Percentiles rank a stretch among this genome's conserved stretches.
Conservation (phyloP, 2,329 filamentous ascomycete genomes). For the Alternaria consortialis region DNA sequence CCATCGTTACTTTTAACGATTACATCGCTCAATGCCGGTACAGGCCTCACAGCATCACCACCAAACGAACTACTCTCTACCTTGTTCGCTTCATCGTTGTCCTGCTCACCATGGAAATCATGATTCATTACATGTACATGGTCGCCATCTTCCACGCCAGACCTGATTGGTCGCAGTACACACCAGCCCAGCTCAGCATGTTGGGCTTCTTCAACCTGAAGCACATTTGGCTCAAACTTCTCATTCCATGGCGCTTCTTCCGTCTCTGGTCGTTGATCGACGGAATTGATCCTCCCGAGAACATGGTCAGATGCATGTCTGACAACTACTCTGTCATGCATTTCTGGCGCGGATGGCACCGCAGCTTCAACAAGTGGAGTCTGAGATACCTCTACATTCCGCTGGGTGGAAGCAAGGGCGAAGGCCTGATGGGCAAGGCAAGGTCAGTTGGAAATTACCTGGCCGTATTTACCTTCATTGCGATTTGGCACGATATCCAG, state of each 20-base stretch:
- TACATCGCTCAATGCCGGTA: constrained; percentile 88
- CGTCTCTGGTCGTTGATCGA: constrained; percentile 94
- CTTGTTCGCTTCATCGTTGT: constrained; percentile 81
- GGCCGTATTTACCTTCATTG: constrained; percentile 93
- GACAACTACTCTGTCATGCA: constrained; percentile 90
- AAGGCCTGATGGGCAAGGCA: constrained; percentile 56
- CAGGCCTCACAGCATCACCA: constrained; percentile 74
- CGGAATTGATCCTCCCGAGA: constrained; percentile 93
- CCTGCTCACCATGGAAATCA: constrained; percentile 82
- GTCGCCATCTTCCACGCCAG: constrained; percentile 86
- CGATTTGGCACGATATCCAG: constrained; percentile 97
- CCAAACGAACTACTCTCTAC: constrained; percentile 78
- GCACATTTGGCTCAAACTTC: constrained; percentile 96
- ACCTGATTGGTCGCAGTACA: constrained; percentile 84
- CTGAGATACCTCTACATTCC: constrained; percentile 94
- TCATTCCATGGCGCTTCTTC: constrained; percentile 98
- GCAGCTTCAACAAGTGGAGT: constrained; percentile 93
- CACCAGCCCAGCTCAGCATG: constrained; percentile 85
- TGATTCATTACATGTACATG: constrained; percentile 92
- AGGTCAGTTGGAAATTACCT: constrained; percentile 78
- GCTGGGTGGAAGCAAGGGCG: constrained; percentile 72
- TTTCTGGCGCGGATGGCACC: constrained; percentile 98
- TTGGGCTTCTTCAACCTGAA: constrained; percentile 96
- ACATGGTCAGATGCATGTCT: constrained; percentile 96
- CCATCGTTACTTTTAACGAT: constrained; percentile 97